Evolutionary conservation across 306 rosid species (phyloP), one percentile per base, ranked within the genome.

Genomic region (Hylodesmum podocarpum): DNA sequence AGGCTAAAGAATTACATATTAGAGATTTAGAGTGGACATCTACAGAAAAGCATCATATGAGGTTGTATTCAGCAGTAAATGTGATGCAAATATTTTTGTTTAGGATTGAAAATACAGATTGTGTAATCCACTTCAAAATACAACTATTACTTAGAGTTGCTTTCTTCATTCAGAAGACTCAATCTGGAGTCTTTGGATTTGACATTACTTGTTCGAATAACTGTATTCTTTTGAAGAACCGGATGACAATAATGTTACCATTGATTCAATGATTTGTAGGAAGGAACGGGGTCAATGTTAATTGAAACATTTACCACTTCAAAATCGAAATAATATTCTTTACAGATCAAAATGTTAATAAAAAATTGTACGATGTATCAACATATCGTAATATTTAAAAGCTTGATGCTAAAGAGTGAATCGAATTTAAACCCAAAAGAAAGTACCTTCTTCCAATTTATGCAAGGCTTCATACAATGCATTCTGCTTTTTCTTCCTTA

Each of bases 361-460:
- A 62, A 47, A 24, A 49, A 31, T 33, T 34, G 29, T 11, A 24
- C 3, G 66, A 65, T 66, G 67, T 39, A 11, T 15, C 21, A 77
- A 53, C 44, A 40, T 8, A 53, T 76, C 66, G 16, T 19, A 54
- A 49, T 31, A 19, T 18, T n/a, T 18, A 27, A 15, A 44, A 64
- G 29, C 41, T 64, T 63, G 18, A 25, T 44, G 37, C 24, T 44
- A 3, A 25, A 74, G 15, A 63, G 43, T 47, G 62, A 19, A 67
- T n/a, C 24, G 46, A 70, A 21, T 33, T 78, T 46, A 66, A 77
- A 49, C 28, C 66, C 53, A 65, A 46, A 54, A 55, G 73, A 67
- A 66, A 80, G 57, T 68, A 90, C 97, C 99, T 86, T 89, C 99
- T 76, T 92, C 84, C 61, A 95, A 47, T 84, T 95, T 92, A 54